Percentiles rank a stretch among this genome's conserved stretches.
These are phyloP conservation scores for Primulina tabacum DNA, from an alignment of 257 asterid genomes.

Conservation along the genomic window DNA sequence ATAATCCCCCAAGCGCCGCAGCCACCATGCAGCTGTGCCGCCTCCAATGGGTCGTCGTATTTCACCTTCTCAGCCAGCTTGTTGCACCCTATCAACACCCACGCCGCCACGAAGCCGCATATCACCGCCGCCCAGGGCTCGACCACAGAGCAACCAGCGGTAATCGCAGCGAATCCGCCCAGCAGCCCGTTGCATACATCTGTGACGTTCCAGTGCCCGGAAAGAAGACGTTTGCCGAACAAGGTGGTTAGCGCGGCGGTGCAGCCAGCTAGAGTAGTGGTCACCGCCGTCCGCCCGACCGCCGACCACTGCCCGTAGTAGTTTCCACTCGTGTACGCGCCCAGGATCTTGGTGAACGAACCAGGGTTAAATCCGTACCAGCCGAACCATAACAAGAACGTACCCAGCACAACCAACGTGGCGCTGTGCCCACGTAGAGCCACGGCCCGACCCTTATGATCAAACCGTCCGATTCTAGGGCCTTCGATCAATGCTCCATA, in stretches of 20 bases:
- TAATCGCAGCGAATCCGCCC: slow-evolving; percentile 93
- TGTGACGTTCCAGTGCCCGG: slow-evolving; percentile 91
- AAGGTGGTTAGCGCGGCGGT: slow-evolving; percentile 84
- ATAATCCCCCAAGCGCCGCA: slow-evolving; percentile 89
- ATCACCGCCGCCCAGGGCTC: slow-evolving; percentile 94
- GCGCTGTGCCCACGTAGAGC: slow-evolving; percentile 77
- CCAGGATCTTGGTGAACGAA: slow-evolving; percentile 53
- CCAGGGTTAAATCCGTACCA: slow-evolving; percentile 98
- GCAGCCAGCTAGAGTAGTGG: slow-evolving; percentile 88
- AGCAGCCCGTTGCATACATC: slow-evolving; percentile 86
- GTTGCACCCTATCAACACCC: slow-evolving; percentile 78
- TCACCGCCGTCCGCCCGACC: slow-evolving; percentile 88
- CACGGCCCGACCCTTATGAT: slow-evolving; percentile 65
- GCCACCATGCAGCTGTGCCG: slow-evolving; percentile 91
- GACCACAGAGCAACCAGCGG: slow-evolving; percentile 86
- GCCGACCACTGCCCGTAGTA: slow-evolving; percentile 96
- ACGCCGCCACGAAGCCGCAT: slow-evolving; percentile 84
- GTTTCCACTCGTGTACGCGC: slow-evolving; percentile 38
- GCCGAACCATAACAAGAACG: slow-evolving; percentile 80
- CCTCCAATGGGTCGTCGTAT: slow-evolving; percentile 86
- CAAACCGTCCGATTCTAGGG: slow-evolving; percentile 82
- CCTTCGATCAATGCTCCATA: slow-evolving; percentile 83
- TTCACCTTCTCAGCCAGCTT: slow-evolving; percentile 53
- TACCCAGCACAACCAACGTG: slow-evolving; percentile 64
- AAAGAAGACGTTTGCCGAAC: slow-evolving; percentile 60